Conservation (phyloP, 1,139 yeast species). For the Pichia sp. region DNA sequence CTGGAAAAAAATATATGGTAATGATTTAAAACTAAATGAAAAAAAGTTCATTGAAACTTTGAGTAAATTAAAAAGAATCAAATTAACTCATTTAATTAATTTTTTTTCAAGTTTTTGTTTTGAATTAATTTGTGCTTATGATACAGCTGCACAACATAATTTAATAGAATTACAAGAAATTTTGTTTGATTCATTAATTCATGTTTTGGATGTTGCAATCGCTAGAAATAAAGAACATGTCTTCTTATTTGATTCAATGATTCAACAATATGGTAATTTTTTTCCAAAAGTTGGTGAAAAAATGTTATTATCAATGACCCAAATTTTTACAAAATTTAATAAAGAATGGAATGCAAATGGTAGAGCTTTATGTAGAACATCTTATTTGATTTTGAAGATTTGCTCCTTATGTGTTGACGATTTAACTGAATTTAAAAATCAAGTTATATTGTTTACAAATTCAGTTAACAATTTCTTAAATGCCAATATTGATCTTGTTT, state of each 20-base stretch:
- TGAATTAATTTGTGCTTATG: slow-evolving; percentile 33
- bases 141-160: slow-evolving; percentile 18
- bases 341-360: slow-evolving; percentile 58
- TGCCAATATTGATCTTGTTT: slow-evolving; percentile 40
- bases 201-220: slow-evolving; percentile 55
- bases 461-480: slow-evolving; percentile 44
- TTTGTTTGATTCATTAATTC: slow-evolving; percentile 51
- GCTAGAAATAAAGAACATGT: slow-evolving; percentile 63
- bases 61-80: slow-evolving; percentile 40
- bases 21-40: slow-evolving; percentile 21
- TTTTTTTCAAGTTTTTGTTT: slow-evolving; percentile 49
- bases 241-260: slow-evolving; percentile 47
- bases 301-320: slow-evolving; percentile 42
- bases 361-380: slow-evolving; percentile 57
- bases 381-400: slow-evolving; percentile 43
- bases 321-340: slow-evolving; percentile 43
- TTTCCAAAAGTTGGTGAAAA: slow-evolving; percentile 48
- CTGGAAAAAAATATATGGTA: slow-evolving; percentile 44
- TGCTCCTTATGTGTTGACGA: slow-evolving; percentile 30
- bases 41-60: slow-evolving; percentile 32
- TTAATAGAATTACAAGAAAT: slow-evolving; percentile 26
- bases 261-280: slow-evolving; percentile 17
- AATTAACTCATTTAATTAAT: slow-evolving; percentile 40
- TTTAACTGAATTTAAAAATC: slow-evolving; percentile 30
- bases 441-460: slow-evolving; percentile 34